Conservation (phyloP, 2,329 filamentous ascomycete species). For the Penicillium expansum region DNA sequence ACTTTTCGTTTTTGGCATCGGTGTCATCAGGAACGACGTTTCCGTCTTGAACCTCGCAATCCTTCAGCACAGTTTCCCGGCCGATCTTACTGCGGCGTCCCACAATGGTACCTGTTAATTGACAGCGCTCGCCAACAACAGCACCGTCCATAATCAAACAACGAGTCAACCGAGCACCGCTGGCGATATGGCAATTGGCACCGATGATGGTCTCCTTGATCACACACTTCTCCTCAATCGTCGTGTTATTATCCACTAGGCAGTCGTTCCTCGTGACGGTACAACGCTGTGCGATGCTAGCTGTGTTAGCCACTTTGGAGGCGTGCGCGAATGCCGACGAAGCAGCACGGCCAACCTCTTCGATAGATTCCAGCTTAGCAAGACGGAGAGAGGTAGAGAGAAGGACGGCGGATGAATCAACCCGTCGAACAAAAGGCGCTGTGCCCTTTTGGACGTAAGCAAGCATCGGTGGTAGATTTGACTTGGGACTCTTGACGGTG, state of each 20-base stretch:
- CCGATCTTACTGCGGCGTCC: conserved; percentile 79
- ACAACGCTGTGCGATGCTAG: conserved; percentile 74
- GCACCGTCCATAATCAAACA: conserved; percentile 93
- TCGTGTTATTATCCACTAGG: conserved; percentile 83
- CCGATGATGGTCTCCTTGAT: conserved; percentile 92
- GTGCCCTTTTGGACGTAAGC: conserved; percentile 69
- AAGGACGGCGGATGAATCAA: conserved; percentile 81
- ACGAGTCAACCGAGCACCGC: conserved; percentile 79
- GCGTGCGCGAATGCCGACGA: conserved; percentile 73
- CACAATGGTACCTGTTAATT: conserved; percentile 82
- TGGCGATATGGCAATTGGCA: conserved; percentile 78
- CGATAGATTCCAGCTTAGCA: conserved; percentile 70
- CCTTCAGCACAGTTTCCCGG: conserved; percentile 74
- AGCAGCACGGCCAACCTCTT: conserved; percentile 57
- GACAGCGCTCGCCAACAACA: conserved; percentile 77
- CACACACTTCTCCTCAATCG: conserved; percentile 81
- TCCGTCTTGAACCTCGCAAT: conserved; percentile 86
- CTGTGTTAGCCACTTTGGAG: conserved; percentile 77
- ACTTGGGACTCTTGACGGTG: conserved; percentile 1
- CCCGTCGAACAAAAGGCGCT: conserved; percentile 73
- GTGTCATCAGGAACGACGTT: conserved; percentile 80
- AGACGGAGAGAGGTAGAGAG: conserved; percentile 79
- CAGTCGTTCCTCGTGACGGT: conserved; percentile 80
- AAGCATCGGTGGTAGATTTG: conserved; percentile 56
- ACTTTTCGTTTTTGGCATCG: conserved; percentile 61